phyloP scores from a whole-genome alignment of 192 early-diverging fungal species.

The Backusella morwellensis region DNA sequence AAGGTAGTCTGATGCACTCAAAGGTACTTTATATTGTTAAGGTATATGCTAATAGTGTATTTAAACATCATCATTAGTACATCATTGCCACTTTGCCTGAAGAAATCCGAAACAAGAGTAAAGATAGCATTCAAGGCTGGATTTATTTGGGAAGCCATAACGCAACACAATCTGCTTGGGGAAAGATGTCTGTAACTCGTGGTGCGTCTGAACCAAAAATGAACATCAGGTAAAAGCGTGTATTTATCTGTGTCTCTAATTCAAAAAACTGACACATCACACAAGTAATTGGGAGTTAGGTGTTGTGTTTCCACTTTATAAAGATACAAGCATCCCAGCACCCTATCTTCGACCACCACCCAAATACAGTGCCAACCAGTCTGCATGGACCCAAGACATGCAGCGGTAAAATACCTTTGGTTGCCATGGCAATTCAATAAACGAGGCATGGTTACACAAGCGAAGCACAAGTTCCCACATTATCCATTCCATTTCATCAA shows the following conservation, averaged over 20 bases:
- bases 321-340: conserved; percentile 17
- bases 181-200: conserved; percentile 13
- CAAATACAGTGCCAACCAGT: conserved; percentile 18
- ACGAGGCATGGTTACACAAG: neutral
- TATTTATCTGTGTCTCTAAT: neutral
- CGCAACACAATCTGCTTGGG: conserved; percentile 33
- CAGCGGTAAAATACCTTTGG: neutral
- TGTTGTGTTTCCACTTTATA: conserved; percentile 30
- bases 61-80: conserved; percentile 19
- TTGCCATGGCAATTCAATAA: neutral
- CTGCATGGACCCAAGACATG: conserved; percentile 30
- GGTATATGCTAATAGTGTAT: neutral
- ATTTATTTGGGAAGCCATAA: conserved; percentile 38
- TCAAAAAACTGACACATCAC: neutral
- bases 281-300: conserved; percentile 42
- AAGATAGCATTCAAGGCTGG: conserved; percentile 21
- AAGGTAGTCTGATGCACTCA: conserved; percentile 37
- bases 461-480: neutral
- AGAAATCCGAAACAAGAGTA: neutral
- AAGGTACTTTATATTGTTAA: conserved; percentile 21
- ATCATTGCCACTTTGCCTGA: conserved; percentile 26
- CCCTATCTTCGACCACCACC: conserved; percentile 29
- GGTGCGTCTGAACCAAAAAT: conserved; percentile 24
- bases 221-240: conserved; percentile 24
- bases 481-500: too few relatives aligned